These are phyloP conservation scores for Blepharisma stoltei DNA, from an alignment of 73 alveolate genomes.

Conservation along the genomic window DNA sequence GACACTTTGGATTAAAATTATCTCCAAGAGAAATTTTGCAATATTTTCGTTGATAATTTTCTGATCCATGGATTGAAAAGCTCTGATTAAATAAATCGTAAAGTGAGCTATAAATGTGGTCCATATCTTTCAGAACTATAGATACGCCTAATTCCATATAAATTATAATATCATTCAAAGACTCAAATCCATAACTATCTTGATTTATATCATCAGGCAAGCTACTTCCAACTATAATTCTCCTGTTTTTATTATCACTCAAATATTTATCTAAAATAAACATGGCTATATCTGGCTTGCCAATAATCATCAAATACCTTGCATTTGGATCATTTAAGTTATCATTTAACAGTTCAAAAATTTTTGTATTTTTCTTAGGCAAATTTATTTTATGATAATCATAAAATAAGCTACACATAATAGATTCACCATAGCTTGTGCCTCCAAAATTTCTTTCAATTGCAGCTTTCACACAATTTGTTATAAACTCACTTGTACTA, in stretches of 20 bases:
- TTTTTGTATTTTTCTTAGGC: background rate
- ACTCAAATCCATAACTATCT: conserved; percentile 46
- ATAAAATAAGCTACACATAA: conserved; percentile 39
- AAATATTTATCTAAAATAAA: conserved; percentile 44
- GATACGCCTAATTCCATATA: conserved; percentile 50
- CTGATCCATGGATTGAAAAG: conserved; percentile 24
- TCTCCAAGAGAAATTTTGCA: conserved; percentile 61
- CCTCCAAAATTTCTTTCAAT: conserved; percentile 50
- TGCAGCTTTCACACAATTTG: conserved; percentile 29
- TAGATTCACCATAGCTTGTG: background rate
- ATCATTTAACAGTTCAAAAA: conserved; percentile 26
- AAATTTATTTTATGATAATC: conserved; percentile 41
- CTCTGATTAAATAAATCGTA: conserved; percentile 63
- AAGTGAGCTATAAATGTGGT: conserved; percentile 55
- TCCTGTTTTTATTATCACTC: conserved; percentile 41
- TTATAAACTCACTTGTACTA: background rate
- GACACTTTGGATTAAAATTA: conserved; percentile 36
- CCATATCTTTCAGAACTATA: conserved; percentile 41
- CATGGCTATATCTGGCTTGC: conserved; percentile 51
- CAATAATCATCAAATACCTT: conserved; percentile 8
- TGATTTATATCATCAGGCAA: conserved; percentile 42
- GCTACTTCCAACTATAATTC: conserved; percentile 36
- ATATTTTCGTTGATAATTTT: conserved; percentile 38
- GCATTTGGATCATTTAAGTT: conserved; percentile 42
- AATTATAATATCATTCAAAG: conserved; percentile 45